These are phyloP conservation scores for Elaeagnus macrophylla DNA, from an alignment of 306 rosid genomes.

Conservation along the genomic window DNA sequence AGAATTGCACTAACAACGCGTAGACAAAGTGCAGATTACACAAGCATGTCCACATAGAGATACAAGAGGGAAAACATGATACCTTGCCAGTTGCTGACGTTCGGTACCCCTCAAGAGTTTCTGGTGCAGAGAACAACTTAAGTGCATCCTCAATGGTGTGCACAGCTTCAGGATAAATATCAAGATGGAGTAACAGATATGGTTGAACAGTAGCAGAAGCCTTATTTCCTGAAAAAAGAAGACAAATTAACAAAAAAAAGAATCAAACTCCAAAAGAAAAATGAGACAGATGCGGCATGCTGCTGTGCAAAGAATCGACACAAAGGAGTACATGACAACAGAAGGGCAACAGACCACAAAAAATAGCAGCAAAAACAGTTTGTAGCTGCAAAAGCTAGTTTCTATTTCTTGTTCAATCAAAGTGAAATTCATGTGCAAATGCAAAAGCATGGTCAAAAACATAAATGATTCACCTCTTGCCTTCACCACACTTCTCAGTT, in stretches of 20 bases:
- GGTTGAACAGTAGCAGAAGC: constrained; percentile 80
- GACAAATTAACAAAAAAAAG: constrained; percentile 3
- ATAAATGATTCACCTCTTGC: constrained; percentile 66
- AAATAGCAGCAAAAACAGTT: no score
- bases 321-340: no score
- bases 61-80: constrained; percentile 2
- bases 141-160: constrained; percentile 77
- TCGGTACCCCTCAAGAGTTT: constrained; percentile 85
- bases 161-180: constrained; percentile 68
- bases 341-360: no score
- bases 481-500: constrained; percentile 69
- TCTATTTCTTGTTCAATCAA: no score
- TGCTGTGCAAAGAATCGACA: no score
- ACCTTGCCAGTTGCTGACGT: constrained; percentile 75
- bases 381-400: no score
- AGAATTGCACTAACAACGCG: no score
- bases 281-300: no score
- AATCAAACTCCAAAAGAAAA: not conserved
- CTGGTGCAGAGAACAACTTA: constrained; percentile 77
- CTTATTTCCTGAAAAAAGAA: constrained; percentile 39
- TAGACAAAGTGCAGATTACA: no score
- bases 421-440: no score
- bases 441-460: no score
- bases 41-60: no score
- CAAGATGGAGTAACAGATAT: constrained; percentile 79